Evolutionary conservation across 441 rosid genomes (phyloP), one percentile per base, ranked within the genome.

Genomic region (Aleurites moluccanus): DNA sequence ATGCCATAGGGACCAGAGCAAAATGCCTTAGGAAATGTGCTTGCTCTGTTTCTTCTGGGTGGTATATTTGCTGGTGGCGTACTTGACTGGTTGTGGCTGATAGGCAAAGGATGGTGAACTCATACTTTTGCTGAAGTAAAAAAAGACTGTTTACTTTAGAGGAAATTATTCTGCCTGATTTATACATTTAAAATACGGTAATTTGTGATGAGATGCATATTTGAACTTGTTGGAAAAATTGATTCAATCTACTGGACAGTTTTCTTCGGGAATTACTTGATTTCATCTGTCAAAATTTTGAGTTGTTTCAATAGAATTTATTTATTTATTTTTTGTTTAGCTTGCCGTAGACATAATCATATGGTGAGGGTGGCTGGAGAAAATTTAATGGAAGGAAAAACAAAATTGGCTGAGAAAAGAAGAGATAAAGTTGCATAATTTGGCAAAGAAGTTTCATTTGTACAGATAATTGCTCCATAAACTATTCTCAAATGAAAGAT

Each of bases 31-130:
- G 98, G 98, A 30, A 90, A 92, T 70, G 49, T 92, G 82, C 83
- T 91, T 68, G 89, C 87, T 8, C 57, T 90, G 79, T 92, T 88
- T 74, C 85, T 91, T 21, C 1, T 90, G 45, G 92, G 84, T 42
- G 95, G 98, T 3, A 79, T 91, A 73, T 90, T 91, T 69, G 83
- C 85, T 11, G 93, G 98, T 7, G 91, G 82, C 42, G 80, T 87
- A 5, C 88, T 90, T 15, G 97, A 88, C 73, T 91, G 95, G 93
- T 79, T 91, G 66, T 91, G 94, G 95, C 94, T 89, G 53, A 93
- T 90, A 75, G 94, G 97, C 44, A 85, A 88, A 74, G 86, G 81
- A 45, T 80, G 89, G 89, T 85, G 78, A 85, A 3, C 6, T 27
- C 35, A 3, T 4, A 0, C 18, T 27, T 59, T 1, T 59, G 35